Conservation (phyloP, 495 filamentous ascomycete species). For the Echria macrotheca region DNA sequence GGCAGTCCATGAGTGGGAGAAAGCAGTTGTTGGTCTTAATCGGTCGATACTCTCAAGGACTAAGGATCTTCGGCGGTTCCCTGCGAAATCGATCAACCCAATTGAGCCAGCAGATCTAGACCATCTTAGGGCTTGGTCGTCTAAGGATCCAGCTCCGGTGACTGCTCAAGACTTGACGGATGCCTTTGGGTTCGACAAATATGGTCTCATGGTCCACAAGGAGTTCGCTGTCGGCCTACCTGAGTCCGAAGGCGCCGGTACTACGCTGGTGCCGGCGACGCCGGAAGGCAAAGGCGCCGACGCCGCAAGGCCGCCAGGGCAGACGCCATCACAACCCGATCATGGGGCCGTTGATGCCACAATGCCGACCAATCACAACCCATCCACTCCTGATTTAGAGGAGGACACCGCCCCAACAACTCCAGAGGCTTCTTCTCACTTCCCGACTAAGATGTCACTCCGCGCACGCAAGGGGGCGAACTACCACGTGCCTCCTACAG, state of each 20-base stretch:
- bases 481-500: too few relatives aligned
- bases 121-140: conserved; percentile 3
- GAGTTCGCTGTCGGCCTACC: conserved; percentile 2
- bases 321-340: too few relatives aligned
- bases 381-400: too few relatives aligned
- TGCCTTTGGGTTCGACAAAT: conserved; percentile 3
- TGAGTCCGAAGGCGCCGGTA: conserved; percentile 3
- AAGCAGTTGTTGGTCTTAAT: conserved; percentile 8
- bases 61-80: conserved; percentile 1
- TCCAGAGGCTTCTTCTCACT: too few relatives aligned
- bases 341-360: too few relatives aligned
- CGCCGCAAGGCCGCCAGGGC: too few relatives aligned
- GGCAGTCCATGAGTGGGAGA: conserved; percentile 1
- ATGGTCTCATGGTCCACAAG: conserved; percentile 7
- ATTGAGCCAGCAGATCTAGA: conserved; percentile 8
- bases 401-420: too few relatives aligned
- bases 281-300: too few relatives aligned
- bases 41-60: conserved; percentile 3
- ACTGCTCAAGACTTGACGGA: conserved; percentile 3
- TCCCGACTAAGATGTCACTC: too few relatives aligned
- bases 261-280: too few relatives aligned
- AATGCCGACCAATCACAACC: too few relatives aligned
- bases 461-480: too few relatives aligned
- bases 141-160: conserved; percentile 2
- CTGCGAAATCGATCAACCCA: conserved; percentile 3